These are phyloP conservation scores for Puccinia triticina DNA, from an alignment of 1,284 basidiomycete genomes.

Conservation along the genomic window DNA sequence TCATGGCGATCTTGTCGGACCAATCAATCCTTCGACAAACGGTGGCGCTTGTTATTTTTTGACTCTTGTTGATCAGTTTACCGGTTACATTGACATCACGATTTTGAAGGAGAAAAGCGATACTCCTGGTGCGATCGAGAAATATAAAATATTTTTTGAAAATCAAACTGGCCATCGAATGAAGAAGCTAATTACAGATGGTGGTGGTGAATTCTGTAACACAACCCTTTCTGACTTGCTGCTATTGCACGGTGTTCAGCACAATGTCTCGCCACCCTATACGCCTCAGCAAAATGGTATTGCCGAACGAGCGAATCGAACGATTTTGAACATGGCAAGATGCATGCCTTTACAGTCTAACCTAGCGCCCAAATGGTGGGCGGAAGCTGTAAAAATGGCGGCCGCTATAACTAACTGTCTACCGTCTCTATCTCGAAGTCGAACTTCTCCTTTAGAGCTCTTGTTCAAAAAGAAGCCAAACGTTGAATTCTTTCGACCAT, in stretches of 20 bases:
- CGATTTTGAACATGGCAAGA: background rate
- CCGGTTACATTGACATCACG: background rate
- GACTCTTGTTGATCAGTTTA: no score
- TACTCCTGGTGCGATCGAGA: background rate
- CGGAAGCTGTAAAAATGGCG: background rate
- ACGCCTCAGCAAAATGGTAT: background rate
- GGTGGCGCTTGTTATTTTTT: no score
- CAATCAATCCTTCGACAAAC: no score
- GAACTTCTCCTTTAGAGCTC: background rate
- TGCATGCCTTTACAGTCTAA: background rate
- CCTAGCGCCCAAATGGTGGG: background rate
- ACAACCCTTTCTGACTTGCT: background rate
- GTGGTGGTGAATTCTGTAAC: background rate
- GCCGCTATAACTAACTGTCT: background rate
- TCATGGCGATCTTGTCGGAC: no score
- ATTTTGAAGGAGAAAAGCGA: background rate
- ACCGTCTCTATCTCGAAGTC: background rate
- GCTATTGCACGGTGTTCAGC: background rate
- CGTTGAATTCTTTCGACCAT: background rate
- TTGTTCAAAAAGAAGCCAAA: slow-evolving; percentile 10
- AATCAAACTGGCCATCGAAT: background rate
- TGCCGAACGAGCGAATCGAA: slow-evolving; percentile 5
- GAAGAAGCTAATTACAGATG: background rate
- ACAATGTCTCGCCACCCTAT: background rate
- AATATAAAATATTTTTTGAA: background rate